phyloP scores from a whole-genome alignment of 2,329 filamentous ascomycete species.

The Calonectria henricotiae region DNA sequence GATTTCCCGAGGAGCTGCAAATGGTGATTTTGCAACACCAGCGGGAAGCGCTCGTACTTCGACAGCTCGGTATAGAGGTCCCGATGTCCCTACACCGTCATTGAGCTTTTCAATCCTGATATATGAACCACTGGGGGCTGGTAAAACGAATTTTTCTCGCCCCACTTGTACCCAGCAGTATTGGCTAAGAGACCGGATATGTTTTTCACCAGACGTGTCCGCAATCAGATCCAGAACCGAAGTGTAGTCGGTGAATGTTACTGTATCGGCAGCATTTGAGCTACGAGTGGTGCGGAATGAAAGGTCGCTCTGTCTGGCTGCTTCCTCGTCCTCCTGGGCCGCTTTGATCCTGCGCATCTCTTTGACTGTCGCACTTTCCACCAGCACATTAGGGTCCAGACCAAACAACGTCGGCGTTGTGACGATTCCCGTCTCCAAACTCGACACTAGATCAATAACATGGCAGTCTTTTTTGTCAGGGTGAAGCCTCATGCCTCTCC shows the following conservation, averaged over 20 bases:
- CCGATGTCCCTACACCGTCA: constrained; percentile 46
- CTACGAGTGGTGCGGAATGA: constrained; percentile 38
- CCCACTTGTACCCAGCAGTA: constrained; percentile 88
- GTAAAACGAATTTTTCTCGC: constrained; percentile 80
- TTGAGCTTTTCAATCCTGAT: constrained; percentile 67
- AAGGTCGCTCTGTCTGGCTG: constrained; percentile 38
- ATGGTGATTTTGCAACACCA: constrained; percentile 71
- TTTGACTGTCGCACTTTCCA: constrained; percentile 77
- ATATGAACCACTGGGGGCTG: constrained; percentile 75
- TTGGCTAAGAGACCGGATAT: constrained; percentile 83
- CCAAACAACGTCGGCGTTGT: constrained; percentile 95
- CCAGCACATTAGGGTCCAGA: constrained; percentile 85
- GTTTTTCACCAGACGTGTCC: constrained; percentile 83
- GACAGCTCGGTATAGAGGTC: constrained; percentile 61
- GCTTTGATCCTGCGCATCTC: constrained; percentile 73
- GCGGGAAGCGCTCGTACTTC: constrained; percentile 67
- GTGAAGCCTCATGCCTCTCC: constrained; percentile 89
- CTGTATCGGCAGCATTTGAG: constrained; percentile 57
- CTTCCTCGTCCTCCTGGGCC: constrained; percentile 63
- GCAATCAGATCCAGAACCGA: constrained; percentile 92
- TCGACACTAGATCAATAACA: constrained; percentile 95
- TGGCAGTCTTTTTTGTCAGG: constrained; percentile 90
- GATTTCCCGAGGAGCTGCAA: constrained; percentile 78
- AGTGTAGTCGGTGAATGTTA: constrained; percentile 92
- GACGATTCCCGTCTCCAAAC: constrained; percentile 86